Evolutionary conservation across 352 stramenopile genomes (phyloP).

Genomic region (Globisporangium middletonii): DNA sequence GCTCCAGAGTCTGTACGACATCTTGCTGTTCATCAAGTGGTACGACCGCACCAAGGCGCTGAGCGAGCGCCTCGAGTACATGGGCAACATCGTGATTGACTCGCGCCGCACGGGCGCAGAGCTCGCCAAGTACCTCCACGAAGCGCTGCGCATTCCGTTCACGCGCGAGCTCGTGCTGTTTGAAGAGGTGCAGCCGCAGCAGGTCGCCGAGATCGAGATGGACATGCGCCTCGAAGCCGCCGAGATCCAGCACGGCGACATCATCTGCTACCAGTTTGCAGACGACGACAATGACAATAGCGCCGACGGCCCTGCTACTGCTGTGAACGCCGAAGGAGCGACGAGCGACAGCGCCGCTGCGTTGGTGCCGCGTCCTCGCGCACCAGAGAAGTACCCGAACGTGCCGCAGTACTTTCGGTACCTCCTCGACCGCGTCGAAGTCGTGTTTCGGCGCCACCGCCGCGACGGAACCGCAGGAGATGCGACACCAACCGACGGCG

Average conservation of each 20-base stretch:
- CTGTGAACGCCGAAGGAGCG: constrained; percentile 15
- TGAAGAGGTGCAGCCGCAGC: constrained; percentile 68
- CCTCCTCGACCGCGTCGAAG: constrained; percentile 72
- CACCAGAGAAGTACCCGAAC: constrained; percentile 48
- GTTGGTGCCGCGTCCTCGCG: neutral
- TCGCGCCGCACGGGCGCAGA: constrained; percentile 47
- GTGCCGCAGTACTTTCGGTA: constrained; percentile 81
- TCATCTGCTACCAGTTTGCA: constrained; percentile 72
- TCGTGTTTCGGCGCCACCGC: constrained; percentile 56
- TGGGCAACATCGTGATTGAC: constrained; percentile 75
- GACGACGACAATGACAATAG: constrained; percentile 24
- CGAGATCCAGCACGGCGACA: constrained; percentile 82
- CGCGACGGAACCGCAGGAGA: constrained; percentile 3
- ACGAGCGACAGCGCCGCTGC: constrained; percentile 22
- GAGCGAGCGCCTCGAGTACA: constrained; percentile 64
- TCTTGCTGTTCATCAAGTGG: constrained; percentile 82
- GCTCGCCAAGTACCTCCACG: constrained; percentile 40
- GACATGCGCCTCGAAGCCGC: constrained; percentile 29
- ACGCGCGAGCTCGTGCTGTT: constrained; percentile 57
- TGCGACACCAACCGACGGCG: neutral
- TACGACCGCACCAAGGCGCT: constrained; percentile 66
- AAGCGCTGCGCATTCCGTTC: constrained; percentile 43
- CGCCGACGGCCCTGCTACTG: neutral
- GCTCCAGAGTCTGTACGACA: constrained; percentile 35
- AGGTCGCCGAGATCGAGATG: constrained; percentile 53